Evolutionary conservation across 2,329 filamentous ascomycete species (phyloP), one percentile per base, ranked within the genome.

Genomic region (Phyllachora maydis): DNA sequence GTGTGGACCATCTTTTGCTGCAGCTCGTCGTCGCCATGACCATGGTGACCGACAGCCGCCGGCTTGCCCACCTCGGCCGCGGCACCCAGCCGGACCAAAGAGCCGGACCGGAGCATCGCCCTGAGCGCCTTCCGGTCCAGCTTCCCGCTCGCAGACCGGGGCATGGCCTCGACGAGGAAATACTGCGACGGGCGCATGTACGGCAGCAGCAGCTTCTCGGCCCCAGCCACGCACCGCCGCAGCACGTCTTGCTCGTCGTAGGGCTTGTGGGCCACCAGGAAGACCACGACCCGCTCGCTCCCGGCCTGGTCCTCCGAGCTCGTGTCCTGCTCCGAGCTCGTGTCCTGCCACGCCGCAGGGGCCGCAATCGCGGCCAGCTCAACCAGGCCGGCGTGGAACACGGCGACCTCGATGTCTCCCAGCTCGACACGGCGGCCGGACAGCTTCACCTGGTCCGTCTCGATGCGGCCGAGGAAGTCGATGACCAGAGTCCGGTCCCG

Each of bases 151-250:
- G 63, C 43, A 14, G 70, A 46, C 28, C 60, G 56, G 3, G 67
- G 66, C 24, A 73, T 47, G 14, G 49, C 42, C 4, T 53, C 33
- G 6, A 66, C 32, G 2, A 59, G 31, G 2, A 64, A 35, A 14
- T 69, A 45, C 24, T 65, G 56, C 7, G 49, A 48, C 2, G 68
- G 68, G 4, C 70, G 42, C 67, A 73, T 72, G 33, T 60, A 68
- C 6, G 46, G 44, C 3, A 66, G 65, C 4, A 74, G 44, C 55
- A 61, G 65, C 26, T 48, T 49, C 23, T 49, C 50, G 33, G 64
- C 70, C 5, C 43, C 45, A 5, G 46, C 33, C 16, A 42, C 32
- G 10, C 41, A 34, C 4, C 40, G 41, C 30, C 11, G 43, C 38
- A 5, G 9, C 38, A 34, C 8, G 38, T 41, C 31, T 10, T 43